phyloP scores from a whole-genome alignment of 176 grass and related monocot species.

The Zoysia pacifica region DNA sequence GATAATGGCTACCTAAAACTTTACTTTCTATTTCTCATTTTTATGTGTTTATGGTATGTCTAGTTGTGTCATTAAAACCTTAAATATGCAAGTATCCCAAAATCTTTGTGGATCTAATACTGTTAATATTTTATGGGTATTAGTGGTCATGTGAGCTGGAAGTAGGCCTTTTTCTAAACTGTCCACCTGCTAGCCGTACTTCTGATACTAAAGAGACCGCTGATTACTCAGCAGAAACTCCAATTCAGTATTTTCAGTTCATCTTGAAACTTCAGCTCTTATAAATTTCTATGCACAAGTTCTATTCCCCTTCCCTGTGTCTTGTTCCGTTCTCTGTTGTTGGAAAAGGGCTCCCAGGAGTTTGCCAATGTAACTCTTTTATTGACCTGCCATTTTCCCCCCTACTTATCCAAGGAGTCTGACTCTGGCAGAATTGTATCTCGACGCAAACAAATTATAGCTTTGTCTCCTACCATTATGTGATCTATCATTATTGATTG shows the following conservation, averaged over 20 bases:
- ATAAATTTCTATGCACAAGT: background rate
- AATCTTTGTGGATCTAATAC: conserved; percentile 1
- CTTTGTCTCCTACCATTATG: conserved; percentile 8
- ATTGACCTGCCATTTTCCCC: too few species aligned
- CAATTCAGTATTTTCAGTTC: background rate
- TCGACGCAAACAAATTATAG: background rate
- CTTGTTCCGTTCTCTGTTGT: background rate
- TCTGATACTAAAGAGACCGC: background rate
- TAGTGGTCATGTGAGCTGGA: background rate
- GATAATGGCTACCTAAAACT: background rate
- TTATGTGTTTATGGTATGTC: conserved; percentile 19
- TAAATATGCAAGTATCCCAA: background rate
- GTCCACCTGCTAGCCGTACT: background rate
- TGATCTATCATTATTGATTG: conserved; percentile 12
- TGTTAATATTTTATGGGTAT: background rate
- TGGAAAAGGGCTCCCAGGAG: background rate
- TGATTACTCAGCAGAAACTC: background rate
- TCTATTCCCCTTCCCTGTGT: background rate
- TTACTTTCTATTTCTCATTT: conserved; percentile 7
- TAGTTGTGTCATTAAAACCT: background rate
- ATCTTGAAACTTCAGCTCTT: background rate
- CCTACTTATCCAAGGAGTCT: too few species aligned
- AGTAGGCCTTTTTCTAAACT: background rate
- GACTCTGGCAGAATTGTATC: background rate
- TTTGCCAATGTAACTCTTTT: background rate